Base-by-base conservation (phyloP, 2,329 filamentous ascomycete genomes). In the Talaromyces sp. region DNA sequence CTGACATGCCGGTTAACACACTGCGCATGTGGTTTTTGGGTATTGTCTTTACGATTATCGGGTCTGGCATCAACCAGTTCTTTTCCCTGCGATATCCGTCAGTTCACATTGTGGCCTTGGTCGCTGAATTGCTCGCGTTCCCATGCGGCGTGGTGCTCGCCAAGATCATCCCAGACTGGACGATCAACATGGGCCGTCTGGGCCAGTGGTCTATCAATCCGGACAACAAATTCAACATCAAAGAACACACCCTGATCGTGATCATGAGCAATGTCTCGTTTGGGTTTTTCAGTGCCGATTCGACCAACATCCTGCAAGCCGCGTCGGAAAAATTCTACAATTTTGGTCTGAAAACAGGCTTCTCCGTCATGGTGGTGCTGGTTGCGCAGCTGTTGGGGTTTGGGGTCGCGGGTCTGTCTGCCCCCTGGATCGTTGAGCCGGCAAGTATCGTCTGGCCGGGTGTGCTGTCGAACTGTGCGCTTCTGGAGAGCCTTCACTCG, bases 261-360 rank as follows among this genome's bases (percentile, higher is more conserved):
- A 77, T 80, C 63, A 80, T 81, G 78, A 77, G 74, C 63, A 82
- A 81, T 61, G 77, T 80, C 19, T 78, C 77, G 5, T 81, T 81
- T 61, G 78, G 78, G 0, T 79, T 76, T 59, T 76, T 75, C 19
- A 75, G 73, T 11, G 77, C 78, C 9, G 78, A 79, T 54, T 68
- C 77, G 0, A 80, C 78, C n/a, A 79, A 78, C 55, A 74, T 80
- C 41, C 76, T 80, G 56, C 76, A 80, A 62, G 77, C 77, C 1
- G 69, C 77, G 5, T 71, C 66, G 51, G 49, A 60, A 61, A 62
- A 64, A 2, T 75, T 79, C 59, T 80, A 80, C 60, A 72, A 75
- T 51, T 77, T 79, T 56, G 64, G 71, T 1, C 71, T 79, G 10
- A 70, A 69, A 14, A 70, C 74, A 0, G 73, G 74, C 9, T 76